Evolutionary conservation across 2,329 filamentous ascomycete species (phyloP).

Genomic region (Phyllosticta capitalensis): DNA sequence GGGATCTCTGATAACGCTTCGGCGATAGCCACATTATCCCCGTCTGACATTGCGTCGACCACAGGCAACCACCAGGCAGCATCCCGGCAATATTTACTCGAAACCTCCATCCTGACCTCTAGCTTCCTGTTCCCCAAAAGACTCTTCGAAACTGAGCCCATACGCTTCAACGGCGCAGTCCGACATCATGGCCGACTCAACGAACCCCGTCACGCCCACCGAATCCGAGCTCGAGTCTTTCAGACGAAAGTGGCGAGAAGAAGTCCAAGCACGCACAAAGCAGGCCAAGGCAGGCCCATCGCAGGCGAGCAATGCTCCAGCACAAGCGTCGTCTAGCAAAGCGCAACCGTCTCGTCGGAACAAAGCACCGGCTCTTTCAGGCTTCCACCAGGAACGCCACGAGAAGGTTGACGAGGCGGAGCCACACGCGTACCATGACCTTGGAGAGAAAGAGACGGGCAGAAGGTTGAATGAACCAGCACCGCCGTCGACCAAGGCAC

Average conservation of each 20-base stretch:
- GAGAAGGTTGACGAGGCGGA: slow-evolving; percentile 24
- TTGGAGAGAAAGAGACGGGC: slow-evolving; percentile 37
- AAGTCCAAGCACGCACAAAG: slow-evolving; percentile 49
- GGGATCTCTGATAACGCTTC: background rate
- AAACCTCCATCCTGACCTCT: background rate
- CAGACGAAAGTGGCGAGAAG: slow-evolving; percentile 75
- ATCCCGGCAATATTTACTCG: background rate
- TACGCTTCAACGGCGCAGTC: background rate
- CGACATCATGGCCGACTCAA: background rate
- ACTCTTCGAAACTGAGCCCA: too few relatives aligned
- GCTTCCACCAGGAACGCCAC: slow-evolving; percentile 17
- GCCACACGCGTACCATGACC: slow-evolving; percentile 35
- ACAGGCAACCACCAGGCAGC: background rate
- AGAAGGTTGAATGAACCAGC: slow-evolving; percentile 34
- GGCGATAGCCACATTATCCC: background rate
- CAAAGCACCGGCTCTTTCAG: slow-evolving; percentile 14
- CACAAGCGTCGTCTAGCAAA: slow-evolving; percentile 14
- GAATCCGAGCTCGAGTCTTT: slow-evolving; percentile 73
- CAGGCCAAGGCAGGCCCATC: background rate
- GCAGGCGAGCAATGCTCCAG: slow-evolving; percentile 15
- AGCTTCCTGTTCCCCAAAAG: background rate
- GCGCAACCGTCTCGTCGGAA: slow-evolving; percentile 14
- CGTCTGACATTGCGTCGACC: background rate
- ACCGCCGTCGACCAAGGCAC: slow-evolving; percentile 36
- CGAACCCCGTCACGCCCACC: slow-evolving; percentile 16